phyloP scores from a whole-genome alignment of 75 land plant genomes.

The Chamaecyparis obtusa region DNA sequence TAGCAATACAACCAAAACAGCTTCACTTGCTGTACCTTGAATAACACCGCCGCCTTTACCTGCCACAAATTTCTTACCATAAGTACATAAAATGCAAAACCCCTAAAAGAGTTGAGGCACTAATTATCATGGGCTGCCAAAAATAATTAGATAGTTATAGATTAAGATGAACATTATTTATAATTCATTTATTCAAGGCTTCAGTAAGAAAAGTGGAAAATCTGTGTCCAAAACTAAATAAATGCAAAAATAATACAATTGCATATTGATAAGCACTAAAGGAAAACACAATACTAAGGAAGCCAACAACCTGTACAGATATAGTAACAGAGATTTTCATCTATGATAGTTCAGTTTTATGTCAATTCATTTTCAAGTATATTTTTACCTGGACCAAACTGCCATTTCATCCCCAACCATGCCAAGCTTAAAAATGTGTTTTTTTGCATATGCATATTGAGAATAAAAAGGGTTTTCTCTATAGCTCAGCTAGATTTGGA shows the following conservation, averaged over 20 bases:
- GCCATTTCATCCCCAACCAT: background rate
- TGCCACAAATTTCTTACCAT: background rate
- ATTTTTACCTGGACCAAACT: background rate
- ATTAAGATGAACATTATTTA: background rate
- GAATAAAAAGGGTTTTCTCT: background rate
- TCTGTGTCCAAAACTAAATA: background rate
- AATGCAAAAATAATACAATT: background rate
- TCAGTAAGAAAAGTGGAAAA: background rate
- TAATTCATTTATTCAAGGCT: background rate
- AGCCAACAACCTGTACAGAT: background rate
- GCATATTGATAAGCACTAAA: background rate
- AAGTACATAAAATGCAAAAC: background rate
- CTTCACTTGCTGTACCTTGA: slow-evolving; percentile 95
- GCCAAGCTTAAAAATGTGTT: background rate
- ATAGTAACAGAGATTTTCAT: background rate
- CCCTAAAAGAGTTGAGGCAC: background rate
- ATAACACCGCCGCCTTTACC: slow-evolving; percentile 90
- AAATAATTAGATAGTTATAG: background rate
- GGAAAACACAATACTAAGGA: background rate
- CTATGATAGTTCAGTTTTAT: background rate
- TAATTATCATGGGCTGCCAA: background rate
- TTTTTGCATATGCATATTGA: background rate
- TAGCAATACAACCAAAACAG: slow-evolving; percentile 69
- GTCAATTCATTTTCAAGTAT: background rate
- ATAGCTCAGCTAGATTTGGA: background rate